These are phyloP conservation scores for Parasarocladium wereldwijsianum DNA, from an alignment of 2,329 filamentous ascomycete species.

Conservation along the genomic window DNA sequence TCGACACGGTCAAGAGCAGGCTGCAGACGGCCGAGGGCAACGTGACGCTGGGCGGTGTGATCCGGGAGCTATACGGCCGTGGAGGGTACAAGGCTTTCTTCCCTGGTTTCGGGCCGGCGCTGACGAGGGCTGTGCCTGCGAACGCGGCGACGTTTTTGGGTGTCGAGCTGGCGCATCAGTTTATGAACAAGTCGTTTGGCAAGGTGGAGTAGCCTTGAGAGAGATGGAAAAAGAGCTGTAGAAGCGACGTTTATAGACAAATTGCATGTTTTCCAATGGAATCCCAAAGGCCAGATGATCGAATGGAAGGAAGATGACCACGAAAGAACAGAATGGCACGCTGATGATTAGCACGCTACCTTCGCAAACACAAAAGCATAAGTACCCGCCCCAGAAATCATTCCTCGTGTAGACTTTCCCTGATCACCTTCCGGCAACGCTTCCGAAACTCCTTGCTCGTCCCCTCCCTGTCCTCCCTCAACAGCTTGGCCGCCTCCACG, in stretches of 20 bases:
- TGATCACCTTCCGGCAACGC: conserved; percentile 61
- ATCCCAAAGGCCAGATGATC: too few species aligned
- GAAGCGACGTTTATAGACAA: neutral
- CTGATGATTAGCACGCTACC: too few species aligned
- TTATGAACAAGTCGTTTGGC: conserved; percentile 63
- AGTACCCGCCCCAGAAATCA: too few species aligned
- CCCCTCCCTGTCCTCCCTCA: conserved; percentile 60
- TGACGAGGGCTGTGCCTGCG: conserved; percentile 84
- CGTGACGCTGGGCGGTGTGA: conserved; percentile 64
- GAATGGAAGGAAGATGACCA: too few species aligned
- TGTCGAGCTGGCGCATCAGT: conserved; percentile 70
- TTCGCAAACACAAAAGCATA: too few species aligned
- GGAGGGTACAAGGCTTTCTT: conserved; percentile 90
- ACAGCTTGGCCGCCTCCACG: conserved; percentile 77
- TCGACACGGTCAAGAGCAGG: conserved; percentile 91
- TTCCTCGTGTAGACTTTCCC: conserved; percentile 54
- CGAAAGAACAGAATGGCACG: too few species aligned
- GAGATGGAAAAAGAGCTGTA: neutral
- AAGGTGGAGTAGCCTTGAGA: conserved; percentile 4
- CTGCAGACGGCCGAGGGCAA: conserved; percentile 84
- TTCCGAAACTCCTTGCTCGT: conserved; percentile 59
- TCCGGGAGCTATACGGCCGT: conserved; percentile 66
- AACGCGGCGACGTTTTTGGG: conserved; percentile 92
- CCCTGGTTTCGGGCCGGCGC: conserved; percentile 84
- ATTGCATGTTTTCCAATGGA: too few species aligned